Percentiles rank a stretch among this genome's conserved stretches.
Conservation (phyloP, 2,329 filamentous ascomycete genomes). For the Ceratocystis colombiana region DNA sequence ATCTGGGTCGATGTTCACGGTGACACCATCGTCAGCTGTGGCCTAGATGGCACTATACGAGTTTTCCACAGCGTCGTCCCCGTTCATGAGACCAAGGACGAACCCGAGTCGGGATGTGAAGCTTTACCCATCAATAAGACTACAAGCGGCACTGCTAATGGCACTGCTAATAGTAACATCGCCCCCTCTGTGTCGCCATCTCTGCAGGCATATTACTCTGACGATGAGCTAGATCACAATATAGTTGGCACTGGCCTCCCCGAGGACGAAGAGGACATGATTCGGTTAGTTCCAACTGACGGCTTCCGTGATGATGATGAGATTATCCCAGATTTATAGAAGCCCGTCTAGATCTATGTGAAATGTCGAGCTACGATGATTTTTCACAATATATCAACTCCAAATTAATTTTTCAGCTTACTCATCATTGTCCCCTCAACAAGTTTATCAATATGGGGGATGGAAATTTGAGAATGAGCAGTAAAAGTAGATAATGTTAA, state of each 20-base stretch:
- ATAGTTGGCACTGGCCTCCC: background rate
- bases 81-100: no score
- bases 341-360: background rate
- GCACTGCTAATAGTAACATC: background rate
- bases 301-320: conserved; percentile 2
- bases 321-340: background rate
- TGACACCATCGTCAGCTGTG: conserved; percentile 47
- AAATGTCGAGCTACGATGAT: background rate
- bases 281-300: background rate
- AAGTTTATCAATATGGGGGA: no score
- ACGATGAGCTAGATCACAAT: background rate
- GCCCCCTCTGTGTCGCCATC: background rate
- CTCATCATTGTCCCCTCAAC: background rate
- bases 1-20: conserved; percentile 56
- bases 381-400: background rate
- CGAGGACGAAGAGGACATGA: background rate
- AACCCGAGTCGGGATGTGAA: background rate
- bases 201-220: background rate
- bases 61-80: conserved; percentile 36
- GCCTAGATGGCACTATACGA: conserved; percentile 45
- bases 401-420: background rate
- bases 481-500: background rate
- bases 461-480: background rate
- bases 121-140: background rate
- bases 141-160: background rate